phyloP scores from a whole-genome alignment of 139 green algal genomes.

The Asterochloris sp. region DNA sequence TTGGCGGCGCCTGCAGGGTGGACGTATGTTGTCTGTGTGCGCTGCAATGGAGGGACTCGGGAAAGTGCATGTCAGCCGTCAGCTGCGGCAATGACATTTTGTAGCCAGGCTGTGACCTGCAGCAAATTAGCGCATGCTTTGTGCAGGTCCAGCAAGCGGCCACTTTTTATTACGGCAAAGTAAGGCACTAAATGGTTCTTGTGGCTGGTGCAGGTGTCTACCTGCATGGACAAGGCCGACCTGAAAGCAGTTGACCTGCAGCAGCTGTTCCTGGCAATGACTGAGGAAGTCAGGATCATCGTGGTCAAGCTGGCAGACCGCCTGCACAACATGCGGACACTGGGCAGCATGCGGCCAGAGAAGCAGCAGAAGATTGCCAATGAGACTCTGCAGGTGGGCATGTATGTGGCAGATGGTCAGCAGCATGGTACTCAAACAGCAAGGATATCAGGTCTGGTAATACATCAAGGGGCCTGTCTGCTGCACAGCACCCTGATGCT shows the following conservation, averaged over 20 bases:
- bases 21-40: too few species aligned
- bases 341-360: slow-evolving; percentile 68
- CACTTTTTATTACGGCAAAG: slow-evolving; percentile 6
- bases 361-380: slow-evolving; percentile 78
- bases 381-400: slow-evolving; percentile 62
- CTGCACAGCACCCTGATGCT: too few species aligned
- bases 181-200: not conserved
- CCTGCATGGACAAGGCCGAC: slow-evolving; percentile 5
- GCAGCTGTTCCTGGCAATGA: slow-evolving; percentile 91
- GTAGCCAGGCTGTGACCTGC: too few species aligned
- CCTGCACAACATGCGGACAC: slow-evolving; percentile 95
- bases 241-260: slow-evolving; percentile 75
- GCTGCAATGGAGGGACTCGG: too few species aligned
- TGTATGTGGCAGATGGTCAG: not conserved
- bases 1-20: too few species aligned
- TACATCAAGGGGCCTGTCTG: too few species aligned
- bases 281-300: slow-evolving; percentile 86
- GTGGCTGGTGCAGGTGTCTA: not conserved
- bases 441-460: too few species aligned
- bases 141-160: too few species aligned
- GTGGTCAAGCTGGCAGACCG: slow-evolving; percentile 92
- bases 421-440: not conserved
- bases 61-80: too few species aligned
- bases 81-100: too few species aligned
- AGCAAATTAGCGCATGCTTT: too few species aligned